phyloP scores from a whole-genome alignment of 768 basidiomycete species.

The Lactarius hatsudake region DNA sequence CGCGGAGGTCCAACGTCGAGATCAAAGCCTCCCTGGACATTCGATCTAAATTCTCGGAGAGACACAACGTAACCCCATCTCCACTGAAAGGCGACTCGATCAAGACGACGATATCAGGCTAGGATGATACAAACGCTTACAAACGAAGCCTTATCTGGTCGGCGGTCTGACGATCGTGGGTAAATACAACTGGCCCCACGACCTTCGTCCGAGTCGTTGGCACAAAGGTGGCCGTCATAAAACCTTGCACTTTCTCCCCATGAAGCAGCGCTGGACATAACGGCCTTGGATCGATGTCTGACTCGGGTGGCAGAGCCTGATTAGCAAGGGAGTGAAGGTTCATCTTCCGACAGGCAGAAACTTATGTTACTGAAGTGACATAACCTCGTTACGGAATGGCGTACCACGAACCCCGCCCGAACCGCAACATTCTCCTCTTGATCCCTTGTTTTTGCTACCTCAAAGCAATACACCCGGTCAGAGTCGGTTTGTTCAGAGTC shows the following conservation, averaged over 20 bases:
- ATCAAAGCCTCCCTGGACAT: not conserved
- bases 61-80: not conserved
- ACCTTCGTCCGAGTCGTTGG: not conserved
- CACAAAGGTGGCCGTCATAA: constrained; percentile 20
- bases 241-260: constrained; percentile 29
- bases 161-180: not conserved
- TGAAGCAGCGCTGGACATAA: constrained; percentile 13
- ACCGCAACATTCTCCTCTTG: constrained; percentile 50
- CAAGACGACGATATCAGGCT: too few relatives aligned
- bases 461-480: constrained; percentile 51
- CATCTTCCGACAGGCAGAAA: not conserved
- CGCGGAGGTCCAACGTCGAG: not conserved
- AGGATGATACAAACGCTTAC: not conserved
- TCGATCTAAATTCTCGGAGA: not conserved
- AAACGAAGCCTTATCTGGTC: not conserved
- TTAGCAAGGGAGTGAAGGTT: not conserved
- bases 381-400: not conserved
- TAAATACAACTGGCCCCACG: not conserved
- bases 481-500: constrained; percentile 43
- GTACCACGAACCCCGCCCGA: constrained; percentile 48
- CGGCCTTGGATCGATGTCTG: not conserved
- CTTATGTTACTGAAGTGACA: too few relatives aligned
- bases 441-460: constrained; percentile 55
- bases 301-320: not conserved
- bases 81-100: not conserved